These are phyloP conservation scores for Tulasnella calospora DNA, from an alignment of 768 basidiomycete species.

Conservation along the genomic window DNA sequence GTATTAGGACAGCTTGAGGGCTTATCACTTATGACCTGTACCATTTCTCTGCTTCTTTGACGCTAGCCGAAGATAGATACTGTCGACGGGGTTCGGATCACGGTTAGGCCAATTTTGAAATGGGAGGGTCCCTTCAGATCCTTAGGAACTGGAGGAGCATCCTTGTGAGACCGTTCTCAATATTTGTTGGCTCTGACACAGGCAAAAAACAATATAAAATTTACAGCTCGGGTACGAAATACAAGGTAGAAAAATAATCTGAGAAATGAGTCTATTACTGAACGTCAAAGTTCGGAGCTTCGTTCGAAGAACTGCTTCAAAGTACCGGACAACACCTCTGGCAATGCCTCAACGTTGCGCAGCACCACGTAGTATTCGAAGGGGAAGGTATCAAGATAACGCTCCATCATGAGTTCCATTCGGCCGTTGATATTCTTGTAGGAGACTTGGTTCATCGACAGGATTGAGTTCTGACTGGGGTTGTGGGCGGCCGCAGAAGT, in stretches of 20 bases:
- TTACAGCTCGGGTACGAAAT: neutral
- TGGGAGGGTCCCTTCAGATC: no score
- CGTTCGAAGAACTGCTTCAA: conserved; percentile 89
- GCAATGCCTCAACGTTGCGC: conserved; percentile 82
- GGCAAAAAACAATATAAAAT: no score
- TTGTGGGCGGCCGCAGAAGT: conserved; percentile 25
- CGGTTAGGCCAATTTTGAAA: no score
- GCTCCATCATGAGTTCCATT: conserved; percentile 81
- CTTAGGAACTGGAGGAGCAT: no score
- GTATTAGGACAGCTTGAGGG: no score
- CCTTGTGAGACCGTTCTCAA: no score
- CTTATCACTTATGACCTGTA: no score
- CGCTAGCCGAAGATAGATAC: no score
- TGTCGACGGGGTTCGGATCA: no score
- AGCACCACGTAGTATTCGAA: conserved; percentile 98
- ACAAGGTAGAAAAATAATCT: neutral
- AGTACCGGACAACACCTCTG: conserved; percentile 81
- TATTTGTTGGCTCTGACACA: no score
- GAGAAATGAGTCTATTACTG: conserved; percentile 17
- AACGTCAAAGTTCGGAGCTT: conserved; percentile 57
- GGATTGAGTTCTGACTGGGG: conserved; percentile 64
- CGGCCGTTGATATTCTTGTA: conserved; percentile 75
- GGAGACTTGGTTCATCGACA: conserved; percentile 87
- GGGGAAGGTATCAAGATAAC: conserved; percentile 94
- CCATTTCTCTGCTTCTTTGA: no score